These are phyloP conservation scores for Pseudogymnoascus pannorum DNA, from an alignment of 2,329 filamentous ascomycete genomes.

Conservation along the genomic window DNA sequence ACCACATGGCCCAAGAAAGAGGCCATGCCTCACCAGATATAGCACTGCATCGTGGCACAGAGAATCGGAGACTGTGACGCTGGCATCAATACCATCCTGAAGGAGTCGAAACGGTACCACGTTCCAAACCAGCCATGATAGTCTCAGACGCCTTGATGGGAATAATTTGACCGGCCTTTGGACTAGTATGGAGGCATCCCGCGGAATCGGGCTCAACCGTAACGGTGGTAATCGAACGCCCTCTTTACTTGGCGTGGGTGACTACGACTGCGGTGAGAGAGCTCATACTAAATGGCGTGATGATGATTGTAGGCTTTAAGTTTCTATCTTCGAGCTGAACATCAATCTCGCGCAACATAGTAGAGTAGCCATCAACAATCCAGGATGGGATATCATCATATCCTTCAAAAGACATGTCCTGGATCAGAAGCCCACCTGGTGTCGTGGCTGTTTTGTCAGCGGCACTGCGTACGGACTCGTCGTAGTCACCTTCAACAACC, in stretches of 20 bases:
- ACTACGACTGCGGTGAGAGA: slow-evolving; percentile 63
- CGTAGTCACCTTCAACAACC: slow-evolving; percentile 53
- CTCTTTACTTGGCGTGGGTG: slow-evolving; percentile 51
- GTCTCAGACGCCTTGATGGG: slow-evolving; percentile 32
- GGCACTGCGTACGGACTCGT: slow-evolving; percentile 28
- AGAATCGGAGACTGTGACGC: slow-evolving; percentile 35
- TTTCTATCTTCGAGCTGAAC: slow-evolving; percentile 46
- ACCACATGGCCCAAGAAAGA: slow-evolving; percentile 43
- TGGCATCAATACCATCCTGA: slow-evolving; percentile 35
- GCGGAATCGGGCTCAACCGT: slow-evolving; percentile 63
- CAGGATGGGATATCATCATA: slow-evolving; percentile 51
- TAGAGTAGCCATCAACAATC: slow-evolving; percentile 72
- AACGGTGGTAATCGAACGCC: slow-evolving; percentile 32
- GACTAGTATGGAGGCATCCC: slow-evolving; percentile 43
- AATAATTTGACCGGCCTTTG: slow-evolving; percentile 30
- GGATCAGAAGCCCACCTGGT: slow-evolving; percentile 47
- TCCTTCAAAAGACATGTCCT: slow-evolving; percentile 60
- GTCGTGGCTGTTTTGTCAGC: neutral
- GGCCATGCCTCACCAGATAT: slow-evolving; percentile 30
- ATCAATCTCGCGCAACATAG: slow-evolving; percentile 61
- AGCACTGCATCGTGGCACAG: slow-evolving; percentile 37
- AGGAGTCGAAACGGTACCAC: slow-evolving; percentile 40
- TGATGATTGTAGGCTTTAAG: slow-evolving; percentile 39
- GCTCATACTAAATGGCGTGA: slow-evolving; percentile 64
- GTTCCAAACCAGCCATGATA: slow-evolving; percentile 45